These are phyloP conservation scores for Sungouiozyma intestinalis DNA, from an alignment of 805 yeast genomes.

Conservation along the genomic window DNA sequence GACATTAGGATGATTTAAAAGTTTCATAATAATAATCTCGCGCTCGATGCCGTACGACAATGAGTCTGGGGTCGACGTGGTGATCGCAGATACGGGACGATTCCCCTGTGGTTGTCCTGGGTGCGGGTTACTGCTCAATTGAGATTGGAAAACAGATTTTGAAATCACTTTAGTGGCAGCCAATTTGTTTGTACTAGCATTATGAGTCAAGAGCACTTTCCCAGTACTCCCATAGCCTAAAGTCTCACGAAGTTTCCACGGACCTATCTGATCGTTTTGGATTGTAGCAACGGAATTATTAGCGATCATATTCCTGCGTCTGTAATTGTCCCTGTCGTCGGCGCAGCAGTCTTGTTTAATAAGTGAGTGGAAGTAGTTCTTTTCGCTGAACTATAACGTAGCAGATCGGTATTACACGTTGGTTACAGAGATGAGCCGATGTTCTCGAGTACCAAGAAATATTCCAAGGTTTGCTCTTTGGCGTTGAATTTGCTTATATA, in stretches of 20 bases:
- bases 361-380: neutral
- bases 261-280: slow-evolving; percentile 54
- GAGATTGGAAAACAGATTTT: slow-evolving; percentile 47
- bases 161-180: slow-evolving; percentile 98
- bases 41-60: slow-evolving; percentile 80
- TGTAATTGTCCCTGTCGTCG: neutral
- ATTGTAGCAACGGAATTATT: slow-evolving; percentile 14
- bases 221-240: slow-evolving; percentile 97
- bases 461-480: neutral
- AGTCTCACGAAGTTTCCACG: slow-evolving; percentile 94
- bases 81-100: slow-evolving; percentile 32
- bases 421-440: too few relatives aligned
- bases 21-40: slow-evolving; percentile 77
- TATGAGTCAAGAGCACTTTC: slow-evolving; percentile 84
- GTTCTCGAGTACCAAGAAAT: too few relatives aligned
- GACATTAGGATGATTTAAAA: slow-evolving; percentile 67
- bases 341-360: too few relatives aligned
- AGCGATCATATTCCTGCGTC: slow-evolving; percentile 2
- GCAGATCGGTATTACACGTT: neutral
- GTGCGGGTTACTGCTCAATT: neutral
- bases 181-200: slow-evolving; percentile 69
- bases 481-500: neutral
- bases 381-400: neutral
- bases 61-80: slow-evolving; percentile 39
- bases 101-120: neutral